Conservation (phyloP, 192 early-diverging fungal species). For the Podila horticola region DNA sequence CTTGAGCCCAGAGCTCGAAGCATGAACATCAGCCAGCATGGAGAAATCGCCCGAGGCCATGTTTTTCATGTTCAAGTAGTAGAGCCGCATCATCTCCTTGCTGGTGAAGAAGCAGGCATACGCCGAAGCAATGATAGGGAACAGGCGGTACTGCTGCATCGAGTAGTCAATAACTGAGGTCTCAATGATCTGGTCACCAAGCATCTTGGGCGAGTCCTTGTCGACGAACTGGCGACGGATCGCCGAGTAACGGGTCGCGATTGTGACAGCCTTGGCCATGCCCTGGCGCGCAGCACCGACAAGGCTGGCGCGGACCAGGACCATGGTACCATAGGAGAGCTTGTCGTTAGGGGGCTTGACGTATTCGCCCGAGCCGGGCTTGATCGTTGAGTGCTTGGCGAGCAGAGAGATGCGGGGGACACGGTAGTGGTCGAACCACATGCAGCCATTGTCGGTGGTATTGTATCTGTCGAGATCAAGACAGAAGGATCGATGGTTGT, state of each 20-base stretch:
- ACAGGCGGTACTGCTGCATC: slow-evolving; percentile 80
- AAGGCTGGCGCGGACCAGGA: slow-evolving; percentile 81
- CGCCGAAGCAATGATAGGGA: slow-evolving; percentile 76
- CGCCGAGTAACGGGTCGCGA: slow-evolving; percentile 76
- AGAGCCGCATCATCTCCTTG: slow-evolving; percentile 69
- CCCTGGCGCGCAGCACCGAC: slow-evolving; percentile 67
- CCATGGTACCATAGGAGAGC: slow-evolving; percentile 91
- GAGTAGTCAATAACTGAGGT: slow-evolving; percentile 81
- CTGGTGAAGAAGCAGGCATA: slow-evolving; percentile 80
- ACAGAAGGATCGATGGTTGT: slow-evolving; percentile 48
- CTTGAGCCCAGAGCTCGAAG: slow-evolving; percentile 79
- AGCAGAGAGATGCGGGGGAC: slow-evolving; percentile 84
- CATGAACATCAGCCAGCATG: slow-evolving; percentile 79
- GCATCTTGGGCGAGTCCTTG: slow-evolving; percentile 57
- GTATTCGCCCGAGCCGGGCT: slow-evolving; percentile 72
- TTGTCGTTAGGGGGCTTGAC: slow-evolving; percentile 78
- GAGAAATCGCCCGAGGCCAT: slow-evolving; percentile 69
- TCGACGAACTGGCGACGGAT: slow-evolving; percentile 79
- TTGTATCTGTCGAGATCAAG: slow-evolving; percentile 61
- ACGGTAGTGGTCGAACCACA: slow-evolving; percentile 83
- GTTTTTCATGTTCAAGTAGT: slow-evolving; percentile 67
- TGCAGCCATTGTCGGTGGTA: slow-evolving; percentile 86
- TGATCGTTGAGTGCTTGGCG: slow-evolving; percentile 77
- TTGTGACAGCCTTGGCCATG: slow-evolving; percentile 75
- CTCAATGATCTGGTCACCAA: slow-evolving; percentile 56